phyloP scores from a whole-genome alignment of 2,329 filamentous ascomycete genomes.

The Dothistroma pini region DNA sequence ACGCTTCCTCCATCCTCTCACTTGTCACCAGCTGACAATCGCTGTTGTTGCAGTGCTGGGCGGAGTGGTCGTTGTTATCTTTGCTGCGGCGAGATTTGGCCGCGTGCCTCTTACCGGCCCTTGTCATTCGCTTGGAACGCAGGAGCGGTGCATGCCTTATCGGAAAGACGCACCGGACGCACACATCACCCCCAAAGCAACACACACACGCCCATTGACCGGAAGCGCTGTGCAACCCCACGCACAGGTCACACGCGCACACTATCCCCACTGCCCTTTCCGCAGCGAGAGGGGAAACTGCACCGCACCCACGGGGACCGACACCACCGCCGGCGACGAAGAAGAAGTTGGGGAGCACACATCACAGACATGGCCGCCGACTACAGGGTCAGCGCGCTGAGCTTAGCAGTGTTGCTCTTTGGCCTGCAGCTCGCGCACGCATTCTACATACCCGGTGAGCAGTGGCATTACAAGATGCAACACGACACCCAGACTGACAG shows the following conservation, averaged over 20 bases:
- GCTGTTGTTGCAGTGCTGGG: background rate
- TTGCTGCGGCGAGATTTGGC: background rate
- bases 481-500: slow-evolving; percentile 10
- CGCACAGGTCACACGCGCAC: background rate
- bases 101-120: background rate
- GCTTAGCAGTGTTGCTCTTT: slow-evolving; percentile 49
- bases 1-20: background rate
- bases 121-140: background rate
- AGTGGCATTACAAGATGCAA: background rate
- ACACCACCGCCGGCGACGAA: background rate
- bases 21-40: background rate
- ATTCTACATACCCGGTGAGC: slow-evolving; percentile 80
- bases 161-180: background rate
- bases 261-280: background rate
- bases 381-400: slow-evolving; percentile 38
- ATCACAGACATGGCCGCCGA: slow-evolving; percentile 36
- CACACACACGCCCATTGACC: background rate
- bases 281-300: background rate
- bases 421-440: slow-evolving; percentile 54
- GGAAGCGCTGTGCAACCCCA: slow-evolving; percentile 1
- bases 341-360: background rate
- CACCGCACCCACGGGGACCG: background rate
- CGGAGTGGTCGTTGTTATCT: background rate
- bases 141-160: background rate
- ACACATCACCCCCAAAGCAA: background rate